phyloP scores from a whole-genome alignment of 768 basidiomycete species.

The Boletus vinaceobasis region DNA sequence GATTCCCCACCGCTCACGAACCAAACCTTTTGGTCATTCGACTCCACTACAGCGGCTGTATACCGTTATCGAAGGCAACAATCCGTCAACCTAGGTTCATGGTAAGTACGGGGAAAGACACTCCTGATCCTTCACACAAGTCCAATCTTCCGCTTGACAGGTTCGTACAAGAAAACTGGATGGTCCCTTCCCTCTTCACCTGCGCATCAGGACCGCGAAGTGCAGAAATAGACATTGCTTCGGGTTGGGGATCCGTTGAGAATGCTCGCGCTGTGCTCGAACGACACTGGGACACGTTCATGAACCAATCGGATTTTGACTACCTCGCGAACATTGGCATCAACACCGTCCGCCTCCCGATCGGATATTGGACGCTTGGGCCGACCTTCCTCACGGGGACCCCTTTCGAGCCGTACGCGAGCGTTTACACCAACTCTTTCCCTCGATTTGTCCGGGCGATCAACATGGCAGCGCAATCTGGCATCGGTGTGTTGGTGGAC shows the following conservation, averaged over 20 bases:
- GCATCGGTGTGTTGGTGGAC: constrained; percentile 51
- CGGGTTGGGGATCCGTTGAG: constrained; percentile 40
- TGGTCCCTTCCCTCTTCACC: constrained; percentile 62
- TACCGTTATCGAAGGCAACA: constrained; percentile 23
- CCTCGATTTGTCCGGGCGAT: constrained; percentile 38
- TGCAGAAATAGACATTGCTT: constrained; percentile 66
- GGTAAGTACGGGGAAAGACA: background rate
- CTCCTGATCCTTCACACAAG: background rate
- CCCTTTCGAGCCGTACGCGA: constrained; percentile 38
- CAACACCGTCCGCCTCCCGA: constrained; percentile 63
- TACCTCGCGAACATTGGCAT: constrained; percentile 57
- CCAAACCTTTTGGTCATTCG: constrained; percentile 15
- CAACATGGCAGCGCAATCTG: constrained; percentile 36
- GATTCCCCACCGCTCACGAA: constrained; percentile 5
- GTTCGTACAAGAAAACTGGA: constrained; percentile 76
- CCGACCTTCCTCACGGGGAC: constrained; percentile 32
- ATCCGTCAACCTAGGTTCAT: constrained; percentile 22
- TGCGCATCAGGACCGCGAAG: constrained; percentile 50
- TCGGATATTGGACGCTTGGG: constrained; percentile 47
- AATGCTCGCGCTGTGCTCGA: constrained; percentile 55
- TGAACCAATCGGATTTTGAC: constrained; percentile 60
- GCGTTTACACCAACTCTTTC: constrained; percentile 43
- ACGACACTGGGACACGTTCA: constrained; percentile 72
- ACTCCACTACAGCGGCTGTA: constrained; percentile 9
- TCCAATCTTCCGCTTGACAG: constrained; percentile 26